phyloP scores from a whole-genome alignment of 805 yeast genomes.

The Wilhelminamyces savonicus region DNA sequence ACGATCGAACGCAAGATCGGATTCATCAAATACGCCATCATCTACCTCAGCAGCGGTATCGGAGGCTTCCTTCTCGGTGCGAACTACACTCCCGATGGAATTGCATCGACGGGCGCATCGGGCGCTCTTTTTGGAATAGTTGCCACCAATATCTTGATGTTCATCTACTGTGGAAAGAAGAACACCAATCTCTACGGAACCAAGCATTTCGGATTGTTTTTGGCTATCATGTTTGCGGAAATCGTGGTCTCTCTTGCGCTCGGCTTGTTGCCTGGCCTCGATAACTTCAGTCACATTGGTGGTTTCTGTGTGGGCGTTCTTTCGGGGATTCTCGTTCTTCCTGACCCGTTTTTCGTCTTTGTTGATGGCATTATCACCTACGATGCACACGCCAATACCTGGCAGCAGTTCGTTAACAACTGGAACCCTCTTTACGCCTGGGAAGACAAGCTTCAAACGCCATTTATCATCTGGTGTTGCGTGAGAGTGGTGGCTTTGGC shows the following conservation, averaged over 20 bases:
- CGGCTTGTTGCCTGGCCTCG: conserved; percentile 68
- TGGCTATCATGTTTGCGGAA: conserved; percentile 47
- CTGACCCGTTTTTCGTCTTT: conserved; percentile 50
- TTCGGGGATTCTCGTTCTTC: conserved; percentile 42
- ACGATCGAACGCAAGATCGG: conserved; percentile 57
- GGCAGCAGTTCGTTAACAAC: conserved; percentile 26
- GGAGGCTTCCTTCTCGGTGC: conserved; percentile 65
- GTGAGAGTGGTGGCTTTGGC: conserved; percentile 41
- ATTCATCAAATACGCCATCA: conserved; percentile 41
- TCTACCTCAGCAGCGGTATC: conserved; percentile 58
- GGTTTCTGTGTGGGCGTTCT: conserved; percentile 62
- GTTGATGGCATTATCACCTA: conserved; percentile 33
- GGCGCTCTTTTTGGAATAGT: conserved; percentile 69
- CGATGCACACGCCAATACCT: conserved; percentile 19
- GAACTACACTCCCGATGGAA: conserved; percentile 61
- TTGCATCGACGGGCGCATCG: conserved; percentile 64
- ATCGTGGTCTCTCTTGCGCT: conserved; percentile 53
- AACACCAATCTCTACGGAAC: conserved; percentile 41
- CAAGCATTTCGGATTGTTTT: conserved; percentile 39
- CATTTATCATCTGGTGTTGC: conserved; percentile 55
- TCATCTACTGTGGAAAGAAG: conserved; percentile 47
- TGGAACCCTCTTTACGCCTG: conserved; percentile 35
- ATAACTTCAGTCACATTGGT: conserved; percentile 71
- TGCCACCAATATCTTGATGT: conserved; percentile 52
- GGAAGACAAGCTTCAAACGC: conserved; percentile 30